Evolutionary conservation across 1,284 basidiomycete genomes (phyloP).

Genomic region (Papiliotrema laurentii): DNA sequence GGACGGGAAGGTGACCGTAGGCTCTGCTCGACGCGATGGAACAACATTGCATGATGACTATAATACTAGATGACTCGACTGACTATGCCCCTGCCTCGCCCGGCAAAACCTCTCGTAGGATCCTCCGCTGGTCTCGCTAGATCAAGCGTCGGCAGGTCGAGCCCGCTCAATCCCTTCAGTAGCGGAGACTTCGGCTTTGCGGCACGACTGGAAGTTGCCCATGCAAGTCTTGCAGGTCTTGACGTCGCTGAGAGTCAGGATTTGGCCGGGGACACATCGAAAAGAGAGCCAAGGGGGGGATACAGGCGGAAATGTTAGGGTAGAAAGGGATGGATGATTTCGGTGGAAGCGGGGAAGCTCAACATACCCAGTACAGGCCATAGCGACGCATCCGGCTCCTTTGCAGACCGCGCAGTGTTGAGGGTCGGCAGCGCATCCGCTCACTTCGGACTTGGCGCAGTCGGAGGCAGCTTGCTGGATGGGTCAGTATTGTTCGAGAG

Average conservation of each 20-base stretch:
- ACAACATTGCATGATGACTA: too few relatives aligned
- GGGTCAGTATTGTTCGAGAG: not conserved
- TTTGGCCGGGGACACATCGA: too few relatives aligned
- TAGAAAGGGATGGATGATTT: too few relatives aligned
- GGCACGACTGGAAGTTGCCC: slow-evolving; percentile 35
- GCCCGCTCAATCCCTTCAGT: slow-evolving; percentile 39
- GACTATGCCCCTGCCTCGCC: too few relatives aligned
- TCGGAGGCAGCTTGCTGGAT: slow-evolving; percentile 18
- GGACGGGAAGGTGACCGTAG: too few relatives aligned
- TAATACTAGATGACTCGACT: too few relatives aligned
- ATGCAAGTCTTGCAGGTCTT: slow-evolving; percentile 40
- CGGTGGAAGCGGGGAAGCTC: not conserved
- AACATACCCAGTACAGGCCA: slow-evolving; percentile 43
- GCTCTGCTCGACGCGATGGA: too few relatives aligned
- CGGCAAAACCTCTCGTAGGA: too few relatives aligned
- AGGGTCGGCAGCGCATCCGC: slow-evolving; percentile 40
- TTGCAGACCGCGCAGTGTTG: slow-evolving; percentile 32
- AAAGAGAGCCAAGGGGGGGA: too few relatives aligned
- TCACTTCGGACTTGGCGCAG: slow-evolving; percentile 40
- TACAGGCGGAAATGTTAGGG: too few relatives aligned
- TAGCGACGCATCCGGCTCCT: slow-evolving; percentile 39
- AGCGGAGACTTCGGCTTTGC: slow-evolving; percentile 33
- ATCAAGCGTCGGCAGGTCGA: slow-evolving; percentile 16
- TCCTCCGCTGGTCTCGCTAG: too few relatives aligned
- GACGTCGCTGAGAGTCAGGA: slow-evolving; percentile 28